phyloP scores from a whole-genome alignment of 176 grass and related monocot species.

The Carex littledalei region DNA sequence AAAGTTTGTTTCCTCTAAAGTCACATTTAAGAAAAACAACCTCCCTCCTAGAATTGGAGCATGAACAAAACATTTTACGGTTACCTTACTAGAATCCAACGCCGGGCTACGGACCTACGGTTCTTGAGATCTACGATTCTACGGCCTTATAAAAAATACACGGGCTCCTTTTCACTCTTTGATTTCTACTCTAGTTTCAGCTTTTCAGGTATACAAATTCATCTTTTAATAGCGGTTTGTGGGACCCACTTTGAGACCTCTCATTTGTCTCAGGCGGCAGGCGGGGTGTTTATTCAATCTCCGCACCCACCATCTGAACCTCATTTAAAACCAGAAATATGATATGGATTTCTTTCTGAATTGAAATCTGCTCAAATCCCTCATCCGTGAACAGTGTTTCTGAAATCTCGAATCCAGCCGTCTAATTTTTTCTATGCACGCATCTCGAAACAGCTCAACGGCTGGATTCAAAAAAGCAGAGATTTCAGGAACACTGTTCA shows the following conservation, averaged over 20 bases:
- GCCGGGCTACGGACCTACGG: neutral
- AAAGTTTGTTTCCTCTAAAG: neutral
- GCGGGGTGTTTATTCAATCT: conserved; percentile 11
- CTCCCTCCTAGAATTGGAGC: neutral
- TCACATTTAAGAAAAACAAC: neutral
- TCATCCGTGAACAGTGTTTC: too few species aligned
- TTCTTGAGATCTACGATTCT: neutral
- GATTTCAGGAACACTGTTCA: too few species aligned
- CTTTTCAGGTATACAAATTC: conserved; percentile 3
- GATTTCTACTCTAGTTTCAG: neutral
- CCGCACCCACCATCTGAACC: neutral
- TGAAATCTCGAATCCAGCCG: too few species aligned
- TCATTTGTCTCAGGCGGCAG: conserved; percentile 12
- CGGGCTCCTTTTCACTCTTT: conserved; percentile 4
- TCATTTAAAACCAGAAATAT: neutral
- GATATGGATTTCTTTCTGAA: too few species aligned
- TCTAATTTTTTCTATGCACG: too few species aligned
- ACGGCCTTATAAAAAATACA: neutral
- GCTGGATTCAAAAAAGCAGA: too few species aligned
- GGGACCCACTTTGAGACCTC: neutral
- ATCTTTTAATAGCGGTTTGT: neutral
- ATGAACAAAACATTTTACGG: neutral
- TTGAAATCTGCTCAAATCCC: too few species aligned
- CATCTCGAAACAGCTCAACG: too few species aligned
- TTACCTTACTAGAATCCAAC: neutral